phyloP scores from a whole-genome alignment of 371 early-diverging fungal species.

The Gilbertella persicaria region DNA sequence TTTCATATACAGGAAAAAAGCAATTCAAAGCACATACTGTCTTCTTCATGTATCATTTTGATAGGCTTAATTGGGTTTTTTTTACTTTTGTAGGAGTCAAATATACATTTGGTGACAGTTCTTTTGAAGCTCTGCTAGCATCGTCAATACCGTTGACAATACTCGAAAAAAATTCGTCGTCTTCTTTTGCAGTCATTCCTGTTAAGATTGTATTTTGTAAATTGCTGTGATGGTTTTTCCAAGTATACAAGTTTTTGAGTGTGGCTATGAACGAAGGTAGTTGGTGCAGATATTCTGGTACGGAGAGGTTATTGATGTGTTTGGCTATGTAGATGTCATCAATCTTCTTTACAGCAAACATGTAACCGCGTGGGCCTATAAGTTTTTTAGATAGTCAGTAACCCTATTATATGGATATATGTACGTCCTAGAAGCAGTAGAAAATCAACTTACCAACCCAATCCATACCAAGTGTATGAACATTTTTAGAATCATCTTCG shows the following conservation, averaged over 20 bases:
- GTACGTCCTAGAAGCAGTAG: constrained; percentile 8
- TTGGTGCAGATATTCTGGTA: constrained; percentile 25
- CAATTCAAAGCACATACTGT: not conserved
- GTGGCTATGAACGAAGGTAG: constrained; percentile 25
- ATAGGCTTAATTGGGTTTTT: constrained; percentile 19
- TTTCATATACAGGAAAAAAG: not conserved
- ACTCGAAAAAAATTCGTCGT: constrained; percentile 16
- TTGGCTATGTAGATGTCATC: constrained; percentile 21
- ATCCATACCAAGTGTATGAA: constrained; percentile 13
- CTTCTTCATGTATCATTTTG: constrained; percentile 19
- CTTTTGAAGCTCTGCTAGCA: constrained; percentile 21
- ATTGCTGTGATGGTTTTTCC: constrained; percentile 24
- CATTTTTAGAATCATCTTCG: constrained; percentile 11
- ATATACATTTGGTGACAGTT: constrained; percentile 21
- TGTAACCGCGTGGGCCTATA: constrained; percentile 21
- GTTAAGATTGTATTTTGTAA: constrained; percentile 22
- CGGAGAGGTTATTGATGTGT: constrained; percentile 21
- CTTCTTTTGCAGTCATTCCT: constrained; percentile 23
- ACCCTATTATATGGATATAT: constrained; percentile 18
- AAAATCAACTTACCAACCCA: constrained; percentile 10
- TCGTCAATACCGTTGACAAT: constrained; percentile 19
- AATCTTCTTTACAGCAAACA: constrained; percentile 24
- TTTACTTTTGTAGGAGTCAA: constrained; percentile 22
- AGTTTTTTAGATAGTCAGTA: constrained; percentile 16
- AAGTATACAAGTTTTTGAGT: constrained; percentile 23